Base-by-base conservation (phyloP, 495 filamentous ascomycete species). In the Delitschia confertaspora region DNA sequence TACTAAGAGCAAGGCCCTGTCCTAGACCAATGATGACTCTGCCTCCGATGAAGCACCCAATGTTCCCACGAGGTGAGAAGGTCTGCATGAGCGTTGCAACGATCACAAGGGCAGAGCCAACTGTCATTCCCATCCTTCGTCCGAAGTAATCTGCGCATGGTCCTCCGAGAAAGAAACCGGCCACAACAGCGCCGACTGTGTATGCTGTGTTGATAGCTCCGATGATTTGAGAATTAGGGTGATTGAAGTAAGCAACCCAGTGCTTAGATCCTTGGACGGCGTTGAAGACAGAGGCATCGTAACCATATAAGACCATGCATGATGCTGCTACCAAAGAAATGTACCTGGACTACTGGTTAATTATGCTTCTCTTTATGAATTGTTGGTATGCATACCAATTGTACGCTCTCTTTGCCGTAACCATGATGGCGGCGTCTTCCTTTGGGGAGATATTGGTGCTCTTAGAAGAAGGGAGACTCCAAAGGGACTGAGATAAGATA, bases 241-340 rank as follows among this genome's bases (percentile, higher is more conserved):
- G 41, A 42, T 74, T 64, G 59, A 81, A 79, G 56, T 66, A 79
- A 11, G 65, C 67, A 5, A 71, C 58, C 76, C 76, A 80, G 49
- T 78, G 72, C 6, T 67, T 56, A 6, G 71, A 75, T 19, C 69
- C 72, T 51, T 77, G 75, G 14, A 79, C 71, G 17, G 75, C 74
- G 56, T 80, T 80, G 65, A 69, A 81, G 7, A 80, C 75, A 1
- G 75, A 78, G 19, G 75, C 75, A 68, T 81, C 76, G 47, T 78
- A 81, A 8, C 78, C 76, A 53, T 78, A 81, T 11, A 81, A 62
- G 11, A 79, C 74, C 78, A 81, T 81, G 55, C 75, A 79, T 59
- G 74, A 67, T 53, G 76, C 75, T 23, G 75, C 75, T 36, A 79
- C 71, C 20, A 74, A 60, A 33, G 76, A 76, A 37, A 75, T 69